Conservation (phyloP, 75 land plant species). For the Cupressus sempervirens region DNA sequence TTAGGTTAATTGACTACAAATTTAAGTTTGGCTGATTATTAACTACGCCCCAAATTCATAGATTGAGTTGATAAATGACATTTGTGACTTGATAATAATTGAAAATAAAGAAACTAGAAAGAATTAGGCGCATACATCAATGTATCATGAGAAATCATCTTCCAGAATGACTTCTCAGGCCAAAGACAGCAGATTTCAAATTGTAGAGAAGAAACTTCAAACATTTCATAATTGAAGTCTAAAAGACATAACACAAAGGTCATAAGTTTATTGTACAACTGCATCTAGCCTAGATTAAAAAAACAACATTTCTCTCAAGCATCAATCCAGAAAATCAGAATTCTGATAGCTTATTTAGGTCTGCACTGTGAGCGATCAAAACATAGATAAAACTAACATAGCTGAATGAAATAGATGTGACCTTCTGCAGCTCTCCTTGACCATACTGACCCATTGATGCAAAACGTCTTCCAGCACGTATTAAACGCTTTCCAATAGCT, state of each 20-base stretch:
- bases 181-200: not conserved
- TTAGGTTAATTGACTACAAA: not conserved
- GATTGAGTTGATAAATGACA: not conserved
- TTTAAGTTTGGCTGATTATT: not conserved
- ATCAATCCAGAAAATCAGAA: not conserved
- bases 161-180: not conserved
- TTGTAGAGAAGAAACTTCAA: not conserved
- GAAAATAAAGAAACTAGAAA: not conserved
- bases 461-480: slow-evolving; percentile 71
- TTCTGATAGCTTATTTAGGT: not conserved
- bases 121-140: not conserved
- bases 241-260: not conserved
- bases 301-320: not conserved
- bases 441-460: slow-evolving; percentile 78
- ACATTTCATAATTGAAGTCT: not conserved
- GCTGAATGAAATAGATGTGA: slow-evolving; percentile 17
- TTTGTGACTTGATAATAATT: not conserved
- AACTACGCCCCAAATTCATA: not conserved
- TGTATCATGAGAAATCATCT: not conserved
- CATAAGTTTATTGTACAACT: not conserved
- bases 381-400: not conserved
- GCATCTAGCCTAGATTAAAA: not conserved
- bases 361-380: not conserved
- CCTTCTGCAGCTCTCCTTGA: slow-evolving; percentile 78
- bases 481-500: slow-evolving; percentile 69